These are phyloP conservation scores for maize (Zea mays) DNA, from an alignment of 176 grass and related monocot genomes.

Conservation along the genomic window DNA sequence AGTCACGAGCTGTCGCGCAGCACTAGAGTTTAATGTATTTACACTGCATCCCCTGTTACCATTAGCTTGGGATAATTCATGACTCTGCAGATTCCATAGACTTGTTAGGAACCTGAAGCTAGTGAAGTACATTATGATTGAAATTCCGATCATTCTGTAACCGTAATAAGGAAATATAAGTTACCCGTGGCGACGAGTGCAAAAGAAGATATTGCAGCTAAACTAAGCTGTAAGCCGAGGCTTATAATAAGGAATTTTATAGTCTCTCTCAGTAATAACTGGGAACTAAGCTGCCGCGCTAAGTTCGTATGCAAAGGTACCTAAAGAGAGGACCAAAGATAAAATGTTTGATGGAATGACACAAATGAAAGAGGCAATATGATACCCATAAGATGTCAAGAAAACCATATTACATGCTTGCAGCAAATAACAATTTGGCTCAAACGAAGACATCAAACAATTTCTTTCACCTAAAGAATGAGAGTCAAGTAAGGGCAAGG, in stretches of 20 bases:
- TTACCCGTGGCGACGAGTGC: background rate
- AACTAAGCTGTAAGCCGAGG: background rate
- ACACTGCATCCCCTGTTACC: slow-evolving; percentile 23
- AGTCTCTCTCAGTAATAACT: background rate
- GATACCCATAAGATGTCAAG: slow-evolving; percentile 25
- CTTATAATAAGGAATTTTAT: background rate
- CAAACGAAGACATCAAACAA: background rate
- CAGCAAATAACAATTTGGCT: background rate
- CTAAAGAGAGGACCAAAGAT: slow-evolving; percentile 19
- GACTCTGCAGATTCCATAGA: slow-evolving; percentile 49
- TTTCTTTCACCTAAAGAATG: background rate
- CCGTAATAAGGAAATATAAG: slow-evolving; percentile 26
- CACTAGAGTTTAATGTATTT: slow-evolving; percentile 33
- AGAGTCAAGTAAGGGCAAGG: background rate
- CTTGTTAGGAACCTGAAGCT: slow-evolving; percentile 30
- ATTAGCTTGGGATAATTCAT: slow-evolving; percentile 50
- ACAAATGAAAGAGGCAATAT: slow-evolving; percentile 12
- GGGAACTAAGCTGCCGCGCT: background rate
- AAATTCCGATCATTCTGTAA: slow-evolving; percentile 19
- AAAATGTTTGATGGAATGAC: slow-evolving; percentile 2
- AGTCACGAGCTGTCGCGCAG: slow-evolving; percentile 45
- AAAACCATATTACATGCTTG: slow-evolving; percentile 6
- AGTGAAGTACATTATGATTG: slow-evolving; percentile 12
- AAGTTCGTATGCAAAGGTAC: slow-evolving; percentile 7
- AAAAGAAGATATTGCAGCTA: slow-evolving; percentile 10